phyloP scores from a whole-genome alignment of 805 yeast genomes.

The Ogataea haglerorum region DNA sequence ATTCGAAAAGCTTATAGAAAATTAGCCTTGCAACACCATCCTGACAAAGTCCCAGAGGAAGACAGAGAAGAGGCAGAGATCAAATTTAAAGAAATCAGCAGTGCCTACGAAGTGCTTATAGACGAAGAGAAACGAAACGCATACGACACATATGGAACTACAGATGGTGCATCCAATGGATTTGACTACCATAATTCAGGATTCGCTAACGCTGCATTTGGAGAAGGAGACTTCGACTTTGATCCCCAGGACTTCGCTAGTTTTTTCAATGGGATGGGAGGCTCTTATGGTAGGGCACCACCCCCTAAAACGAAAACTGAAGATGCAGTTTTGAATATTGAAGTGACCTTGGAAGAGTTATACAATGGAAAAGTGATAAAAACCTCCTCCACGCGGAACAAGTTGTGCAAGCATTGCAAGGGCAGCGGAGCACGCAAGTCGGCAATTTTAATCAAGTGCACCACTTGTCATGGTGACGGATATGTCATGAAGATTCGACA shows the following conservation, averaged over 20 bases:
- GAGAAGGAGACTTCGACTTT: constrained; percentile 42
- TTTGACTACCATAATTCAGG: constrained; percentile 36
- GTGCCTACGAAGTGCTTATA: constrained; percentile 79
- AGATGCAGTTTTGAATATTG: constrained; percentile 65
- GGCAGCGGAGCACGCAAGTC: constrained; percentile 73
- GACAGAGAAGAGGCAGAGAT: constrained; percentile 66
- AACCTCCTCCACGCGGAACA: constrained; percentile 65
- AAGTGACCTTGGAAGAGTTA: constrained; percentile 66
- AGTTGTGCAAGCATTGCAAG: constrained; percentile 67
- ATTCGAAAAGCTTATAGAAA: constrained; percentile 83
- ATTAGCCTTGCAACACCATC: constrained; percentile 80
- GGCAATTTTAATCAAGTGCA: constrained; percentile 56
- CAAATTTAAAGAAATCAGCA: constrained; percentile 76
- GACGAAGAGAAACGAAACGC: constrained; percentile 61
- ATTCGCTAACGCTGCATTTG: constrained; percentile 45
- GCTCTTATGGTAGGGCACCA: constrained; percentile 19
- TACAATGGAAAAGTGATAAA: constrained; percentile 80
- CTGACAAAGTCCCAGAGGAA: constrained; percentile 75
- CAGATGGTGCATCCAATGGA: constrained; percentile 34
- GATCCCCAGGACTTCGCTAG: constrained; percentile 74
- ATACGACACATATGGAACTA: constrained; percentile 56
- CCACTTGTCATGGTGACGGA: constrained; percentile 73
- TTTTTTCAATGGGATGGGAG: constrained; percentile 49
- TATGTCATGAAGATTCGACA: constrained; percentile 53
- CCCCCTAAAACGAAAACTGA: constrained; percentile 41